Evolutionary conservation across 768 basidiomycete species (phyloP).

Genomic region (Termitomyces sp.): DNA sequence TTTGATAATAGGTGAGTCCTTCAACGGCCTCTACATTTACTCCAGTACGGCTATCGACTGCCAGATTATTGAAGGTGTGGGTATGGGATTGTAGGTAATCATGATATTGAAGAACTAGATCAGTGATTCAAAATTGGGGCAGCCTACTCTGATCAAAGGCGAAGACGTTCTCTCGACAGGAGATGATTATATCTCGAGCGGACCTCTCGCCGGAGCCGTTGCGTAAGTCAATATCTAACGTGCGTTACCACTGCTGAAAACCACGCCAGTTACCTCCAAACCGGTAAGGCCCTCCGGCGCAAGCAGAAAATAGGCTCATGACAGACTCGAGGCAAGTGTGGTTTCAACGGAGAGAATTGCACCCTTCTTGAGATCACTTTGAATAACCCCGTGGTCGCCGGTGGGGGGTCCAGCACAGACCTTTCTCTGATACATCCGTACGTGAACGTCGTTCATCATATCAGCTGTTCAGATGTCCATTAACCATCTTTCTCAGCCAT

Average conservation of each 20-base stretch:
- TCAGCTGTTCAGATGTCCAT: not conserved
- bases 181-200: conserved; percentile 21
- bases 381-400: conserved; percentile 25
- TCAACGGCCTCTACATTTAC: not conserved
- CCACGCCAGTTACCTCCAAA: conserved; percentile 26
- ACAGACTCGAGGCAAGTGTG: conserved; percentile 25
- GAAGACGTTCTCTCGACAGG: conserved; percentile 28
- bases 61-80: conserved; percentile 22
- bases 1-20: conserved; percentile 28
- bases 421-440: conserved; percentile 39
- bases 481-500: conserved; percentile 21
- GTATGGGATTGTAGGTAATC: conserved; percentile 26
- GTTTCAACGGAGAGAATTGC: conserved; percentile 36
- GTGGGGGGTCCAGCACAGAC: conserved; percentile 31
- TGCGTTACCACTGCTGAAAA: not conserved
- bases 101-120: not conserved
- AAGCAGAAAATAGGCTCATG: not conserved
- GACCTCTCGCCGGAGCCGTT: conserved; percentile 28
- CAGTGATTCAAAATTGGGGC: not conserved
- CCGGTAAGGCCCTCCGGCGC: conserved; percentile 13
- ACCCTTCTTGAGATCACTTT: conserved; percentile 35
- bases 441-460: conserved; percentile 16
- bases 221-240: conserved; percentile 22
- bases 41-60: not conserved
- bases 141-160: conserved; percentile 28